Conservation (phyloP, 495 filamentous ascomycete species). For the Daldinia bambusicola region DNA sequence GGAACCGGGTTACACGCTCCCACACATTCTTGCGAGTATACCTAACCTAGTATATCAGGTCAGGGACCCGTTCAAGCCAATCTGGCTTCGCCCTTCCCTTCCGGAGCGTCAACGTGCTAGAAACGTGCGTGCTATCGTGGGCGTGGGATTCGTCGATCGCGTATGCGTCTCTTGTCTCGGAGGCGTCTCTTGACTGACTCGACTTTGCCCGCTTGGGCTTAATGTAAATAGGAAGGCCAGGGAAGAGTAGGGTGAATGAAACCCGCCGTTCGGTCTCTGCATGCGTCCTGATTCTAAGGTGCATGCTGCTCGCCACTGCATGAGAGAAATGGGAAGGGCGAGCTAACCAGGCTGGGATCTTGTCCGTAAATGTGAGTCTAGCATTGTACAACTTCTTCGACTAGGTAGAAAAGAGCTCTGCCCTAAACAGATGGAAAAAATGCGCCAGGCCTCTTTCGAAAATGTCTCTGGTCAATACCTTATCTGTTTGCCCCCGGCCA, state of each 20-base stretch:
- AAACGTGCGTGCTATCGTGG: conserved; percentile 44
- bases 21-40: conserved; percentile 3
- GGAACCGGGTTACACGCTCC: conserved; percentile 34
- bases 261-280: conserved; percentile 13
- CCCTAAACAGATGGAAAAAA: conserved; percentile 16
- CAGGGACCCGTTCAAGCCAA: conserved; percentile 22
- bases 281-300: conserved; percentile 35
- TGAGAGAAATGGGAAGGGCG: conserved; percentile 6
- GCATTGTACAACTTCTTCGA: conserved; percentile 32
- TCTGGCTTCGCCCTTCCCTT: conserved; percentile 15
- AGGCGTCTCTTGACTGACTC: conserved; percentile 21
- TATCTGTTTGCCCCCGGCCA: neutral
- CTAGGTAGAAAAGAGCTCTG: conserved; percentile 17
- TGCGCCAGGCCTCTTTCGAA: conserved; percentile 13
- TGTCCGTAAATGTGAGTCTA: conserved; percentile 14
- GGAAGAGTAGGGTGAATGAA: conserved; percentile 28
- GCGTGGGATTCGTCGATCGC: conserved; percentile 44
- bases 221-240: conserved; percentile 7
- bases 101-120: conserved; percentile 41
- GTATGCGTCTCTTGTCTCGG: conserved; percentile 31
- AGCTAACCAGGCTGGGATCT: conserved; percentile 32
- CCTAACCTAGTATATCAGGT: neutral
- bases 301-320: conserved; percentile 18
- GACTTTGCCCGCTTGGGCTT: conserved; percentile 31
- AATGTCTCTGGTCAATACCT: conserved; percentile 28